These are phyloP conservation scores for Aspergillus coremiiformis DNA, from an alignment of 495 filamentous ascomycete species.

Conservation along the genomic window DNA sequence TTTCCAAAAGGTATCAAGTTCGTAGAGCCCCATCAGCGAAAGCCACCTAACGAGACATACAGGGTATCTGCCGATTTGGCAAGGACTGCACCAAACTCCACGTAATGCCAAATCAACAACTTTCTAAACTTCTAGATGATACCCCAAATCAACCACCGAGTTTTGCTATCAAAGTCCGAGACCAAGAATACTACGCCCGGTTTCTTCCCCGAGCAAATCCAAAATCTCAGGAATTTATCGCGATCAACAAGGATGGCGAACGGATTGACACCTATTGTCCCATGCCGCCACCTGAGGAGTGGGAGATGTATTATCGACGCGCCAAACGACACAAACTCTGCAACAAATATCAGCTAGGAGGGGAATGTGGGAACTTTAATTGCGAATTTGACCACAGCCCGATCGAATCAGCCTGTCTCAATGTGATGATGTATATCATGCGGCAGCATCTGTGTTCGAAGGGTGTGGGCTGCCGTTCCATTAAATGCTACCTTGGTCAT, in stretches of 20 bases:
- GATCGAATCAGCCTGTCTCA: conserved; percentile 23
- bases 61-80: conserved; percentile 39
- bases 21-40: neutral
- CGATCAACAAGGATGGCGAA: conserved; percentile 39
- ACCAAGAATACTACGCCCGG: conserved; percentile 19
- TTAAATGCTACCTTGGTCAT: conserved; percentile 40
- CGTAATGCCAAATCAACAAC: conserved; percentile 25
- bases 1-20: conserved; percentile 29
- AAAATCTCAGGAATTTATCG: conserved; percentile 27
- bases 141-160: neutral
- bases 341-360: conserved; percentile 37
- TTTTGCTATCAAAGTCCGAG: conserved; percentile 16
- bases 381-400: conserved; percentile 37
- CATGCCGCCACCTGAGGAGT: conserved; percentile 20
- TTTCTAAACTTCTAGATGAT: conserved; percentile 16
- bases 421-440: conserved; percentile 32
- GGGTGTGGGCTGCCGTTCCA: conserved; percentile 29
- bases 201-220: conserved; percentile 18
- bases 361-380: conserved; percentile 27
- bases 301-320: conserved; percentile 27
- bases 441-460: conserved; percentile 31
- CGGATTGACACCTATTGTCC: conserved; percentile 34
- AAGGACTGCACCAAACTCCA: conserved; percentile 32
- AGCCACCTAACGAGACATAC: neutral
- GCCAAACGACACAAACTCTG: conserved; percentile 34